Evolutionary conservation across 805 yeast genomes (phyloP).

Genomic region (Millerago galiae): DNA sequence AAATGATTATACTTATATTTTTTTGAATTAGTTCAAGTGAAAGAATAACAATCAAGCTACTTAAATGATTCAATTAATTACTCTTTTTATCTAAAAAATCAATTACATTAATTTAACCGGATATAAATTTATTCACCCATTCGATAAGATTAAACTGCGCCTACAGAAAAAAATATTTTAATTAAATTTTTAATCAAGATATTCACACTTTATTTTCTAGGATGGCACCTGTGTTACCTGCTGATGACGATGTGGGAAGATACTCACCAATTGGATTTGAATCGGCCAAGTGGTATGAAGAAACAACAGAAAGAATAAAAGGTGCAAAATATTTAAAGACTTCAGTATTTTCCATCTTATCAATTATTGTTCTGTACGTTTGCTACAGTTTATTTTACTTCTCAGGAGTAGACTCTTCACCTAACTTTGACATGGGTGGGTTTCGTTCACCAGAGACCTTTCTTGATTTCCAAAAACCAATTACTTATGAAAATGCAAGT

Average conservation of each 20-base stretch:
- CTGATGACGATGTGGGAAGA: background rate
- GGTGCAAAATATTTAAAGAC: background rate
- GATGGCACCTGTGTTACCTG: background rate
- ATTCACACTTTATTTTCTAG: too few relatives aligned
- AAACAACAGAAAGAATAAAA: background rate
- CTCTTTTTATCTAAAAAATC: too few relatives aligned
- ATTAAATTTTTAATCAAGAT: too few relatives aligned
- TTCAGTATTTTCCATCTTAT: background rate
- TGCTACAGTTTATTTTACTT: background rate
- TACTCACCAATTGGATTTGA: background rate
- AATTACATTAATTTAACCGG: background rate
- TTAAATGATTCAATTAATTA: too few relatives aligned
- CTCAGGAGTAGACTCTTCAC: background rate
- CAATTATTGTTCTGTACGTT: background rate
- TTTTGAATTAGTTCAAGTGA: background rate
- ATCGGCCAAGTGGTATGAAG: background rate
- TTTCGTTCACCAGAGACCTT: background rate
- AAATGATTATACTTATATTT: too few relatives aligned
- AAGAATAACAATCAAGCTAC: background rate
- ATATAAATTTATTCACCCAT: background rate
- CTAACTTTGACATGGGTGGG: background rate
- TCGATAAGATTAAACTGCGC: background rate
- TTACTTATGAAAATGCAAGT: conserved; percentile 44
- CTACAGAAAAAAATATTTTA: background rate
- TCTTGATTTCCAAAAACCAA: conserved; percentile 12